Percentiles rank a stretch among this genome's conserved stretches.
These are phyloP conservation scores for Monilinia laxa DNA, from an alignment of 2,329 filamentous ascomycete genomes.

Conservation along the genomic window DNA sequence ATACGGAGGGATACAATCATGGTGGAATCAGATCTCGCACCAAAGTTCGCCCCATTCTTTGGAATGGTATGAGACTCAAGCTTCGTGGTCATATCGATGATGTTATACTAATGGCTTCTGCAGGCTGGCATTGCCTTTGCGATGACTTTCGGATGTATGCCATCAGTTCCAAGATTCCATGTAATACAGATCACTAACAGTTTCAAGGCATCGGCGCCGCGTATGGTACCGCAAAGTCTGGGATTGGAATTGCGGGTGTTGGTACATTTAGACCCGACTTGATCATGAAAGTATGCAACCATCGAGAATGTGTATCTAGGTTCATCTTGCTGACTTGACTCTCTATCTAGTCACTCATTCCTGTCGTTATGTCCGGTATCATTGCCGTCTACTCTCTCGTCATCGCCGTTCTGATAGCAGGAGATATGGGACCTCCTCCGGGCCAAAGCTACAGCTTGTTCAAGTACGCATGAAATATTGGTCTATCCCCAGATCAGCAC, in stretches of 20 bases:
- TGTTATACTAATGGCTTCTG: conserved; percentile 34
- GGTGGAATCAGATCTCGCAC: conserved; percentile 60
- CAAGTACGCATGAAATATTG: conserved; percentile 54
- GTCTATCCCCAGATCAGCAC: neutral
- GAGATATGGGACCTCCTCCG: conserved; percentile 75
- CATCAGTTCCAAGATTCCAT: neutral
- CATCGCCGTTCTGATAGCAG: conserved; percentile 91
- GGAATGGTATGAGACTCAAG: conserved; percentile 67
- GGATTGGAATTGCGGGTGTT: conserved; percentile 82
- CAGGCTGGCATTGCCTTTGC: conserved; percentile 76
- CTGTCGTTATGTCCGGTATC: conserved; percentile 98
- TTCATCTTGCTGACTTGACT: conserved; percentile 13
- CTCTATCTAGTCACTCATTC: conserved; percentile 63
- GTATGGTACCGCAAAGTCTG: conserved; percentile 84
- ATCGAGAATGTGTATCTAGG: neutral
- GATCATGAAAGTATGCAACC: conserved; percentile 79
- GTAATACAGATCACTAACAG: neutral
- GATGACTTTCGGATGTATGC: conserved; percentile 81
- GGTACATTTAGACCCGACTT: conserved; percentile 82
- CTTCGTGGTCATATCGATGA: conserved; percentile 23
- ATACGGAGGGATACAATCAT: conserved; percentile 44
- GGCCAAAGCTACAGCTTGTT: conserved; percentile 76
- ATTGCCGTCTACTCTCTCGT: conserved; percentile 97
- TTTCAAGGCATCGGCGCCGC: conserved; percentile 62
- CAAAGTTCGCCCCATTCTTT: conserved; percentile 84